Percentiles rank a stretch among this genome's conserved stretches.
Evolutionary conservation across 768 basidiomycete genomes (phyloP).

Genomic region (Infundibulicybe gibba): DNA sequence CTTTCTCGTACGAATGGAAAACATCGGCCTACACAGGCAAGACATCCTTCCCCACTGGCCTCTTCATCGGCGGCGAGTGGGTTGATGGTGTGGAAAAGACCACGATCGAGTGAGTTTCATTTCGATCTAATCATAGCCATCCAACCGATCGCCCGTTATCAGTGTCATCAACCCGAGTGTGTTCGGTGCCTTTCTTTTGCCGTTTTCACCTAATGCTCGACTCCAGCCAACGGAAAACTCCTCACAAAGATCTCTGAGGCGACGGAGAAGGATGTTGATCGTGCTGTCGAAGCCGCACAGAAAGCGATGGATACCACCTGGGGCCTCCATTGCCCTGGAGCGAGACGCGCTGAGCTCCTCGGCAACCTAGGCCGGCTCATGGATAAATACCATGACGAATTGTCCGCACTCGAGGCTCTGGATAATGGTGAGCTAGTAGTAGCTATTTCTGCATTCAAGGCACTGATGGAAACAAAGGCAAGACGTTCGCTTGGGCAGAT

Average conservation of each 20-base stretch:
- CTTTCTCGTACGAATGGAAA: constrained; percentile 48
- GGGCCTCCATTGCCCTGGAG: constrained; percentile 45
- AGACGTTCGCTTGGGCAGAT: constrained; percentile 22
- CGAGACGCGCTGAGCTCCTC: constrained; percentile 35
- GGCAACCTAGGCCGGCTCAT: constrained; percentile 49
- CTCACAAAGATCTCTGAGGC: constrained; percentile 58
- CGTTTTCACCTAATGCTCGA: constrained; percentile 1
- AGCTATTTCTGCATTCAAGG: background rate
- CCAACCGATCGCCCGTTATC: constrained; percentile 7
- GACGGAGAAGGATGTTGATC: constrained; percentile 67
- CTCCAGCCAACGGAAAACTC: constrained; percentile 56
- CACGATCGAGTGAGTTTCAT: constrained; percentile 56
- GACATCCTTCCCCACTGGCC: constrained; percentile 56
- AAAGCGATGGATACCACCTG: constrained; percentile 29
- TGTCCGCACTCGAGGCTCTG: constrained; percentile 49
- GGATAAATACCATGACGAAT: constrained; percentile 39
- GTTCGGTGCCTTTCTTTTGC: constrained; percentile 7
- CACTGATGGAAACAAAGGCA: constrained; percentile 17
- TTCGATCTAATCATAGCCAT: constrained; percentile 2
- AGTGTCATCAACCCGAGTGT: constrained; percentile 56
- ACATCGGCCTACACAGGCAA: constrained; percentile 54
- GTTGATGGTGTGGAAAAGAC: constrained; percentile 47
- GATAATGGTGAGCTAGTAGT: constrained; percentile 32
- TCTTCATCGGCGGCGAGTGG: constrained; percentile 74
- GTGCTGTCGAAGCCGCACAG: constrained; percentile 66